Base-by-base conservation (phyloP, 345 rosid genomes). In the Lepidium africanum region DNA sequence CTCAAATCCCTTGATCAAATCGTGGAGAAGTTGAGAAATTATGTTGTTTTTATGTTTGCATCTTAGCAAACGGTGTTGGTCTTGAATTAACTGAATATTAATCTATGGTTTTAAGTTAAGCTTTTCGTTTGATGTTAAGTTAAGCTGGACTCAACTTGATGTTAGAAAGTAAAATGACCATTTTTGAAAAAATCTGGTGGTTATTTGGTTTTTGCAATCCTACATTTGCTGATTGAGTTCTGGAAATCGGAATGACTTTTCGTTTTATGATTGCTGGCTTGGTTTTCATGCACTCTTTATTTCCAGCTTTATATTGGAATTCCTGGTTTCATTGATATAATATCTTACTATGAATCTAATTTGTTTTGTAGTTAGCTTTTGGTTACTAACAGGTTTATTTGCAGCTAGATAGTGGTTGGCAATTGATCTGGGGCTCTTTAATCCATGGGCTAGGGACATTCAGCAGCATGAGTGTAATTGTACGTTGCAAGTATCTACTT, bases 371-470 rank as follows among this genome's bases (percentile, higher is more conserved):
- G 42, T 51, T 67, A 43, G 37, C 63, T 52, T 74, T 45, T 67
- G 36, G 58, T 60, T 40, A 67, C 57, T 52, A 59, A 59, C 54
- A 10, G 3, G n/a, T 33, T 67, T 74, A 42, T 67, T 74, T 84
- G 82, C 89, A 90, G 98, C 69, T 82, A 58, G 74, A 77, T 65
- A 63, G 65, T 51, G 87, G 90, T 66, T 90, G 97, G 98, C 89
- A 85, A 41, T 73, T 76, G 66, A 80, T 90, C 69, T 93, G 98
- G 98, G 82, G 75, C 73, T 77, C 77, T 76, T 66, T 85, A 60
- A 72, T 90, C 79, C 98, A 87, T 40, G 92, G 87, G 56, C 75
- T 93, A 63, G 94, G 94, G 25, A 73, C 84, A 35, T 84, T 93
- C 80, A 90, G 97, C 70, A 90, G 83, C 73, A 48, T 71, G 66